Percentiles rank a stretch among this genome's conserved stretches.
Evolutionary conservation across 2,329 filamentous ascomycete genomes (phyloP).

Genomic region (Apiospora phragmitis): DNA sequence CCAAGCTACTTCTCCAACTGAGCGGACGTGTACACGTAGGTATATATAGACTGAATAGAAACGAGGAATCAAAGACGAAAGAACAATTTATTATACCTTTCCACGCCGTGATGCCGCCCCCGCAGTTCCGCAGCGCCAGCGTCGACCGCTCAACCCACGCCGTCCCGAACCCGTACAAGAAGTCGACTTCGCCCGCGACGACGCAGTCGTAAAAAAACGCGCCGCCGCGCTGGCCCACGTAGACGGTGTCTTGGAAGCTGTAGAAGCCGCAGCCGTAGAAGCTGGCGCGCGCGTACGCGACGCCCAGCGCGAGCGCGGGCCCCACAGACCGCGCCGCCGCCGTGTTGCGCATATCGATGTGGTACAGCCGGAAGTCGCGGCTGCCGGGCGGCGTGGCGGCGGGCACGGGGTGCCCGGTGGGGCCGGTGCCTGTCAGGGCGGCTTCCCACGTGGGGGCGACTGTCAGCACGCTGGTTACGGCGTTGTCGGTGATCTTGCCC

Average conservation of each 20-base stretch:
- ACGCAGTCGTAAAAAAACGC: slow-evolving; percentile 62
- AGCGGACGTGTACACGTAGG: no score
- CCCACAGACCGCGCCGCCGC: slow-evolving; percentile 51
- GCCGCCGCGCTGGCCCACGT: slow-evolving; percentile 66
- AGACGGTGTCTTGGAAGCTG: slow-evolving; percentile 69
- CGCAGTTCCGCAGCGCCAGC: slow-evolving; percentile 59
- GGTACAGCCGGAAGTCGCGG: slow-evolving; percentile 64
- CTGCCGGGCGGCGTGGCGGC: slow-evolving; percentile 63
- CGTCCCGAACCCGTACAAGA: slow-evolving; percentile 69
- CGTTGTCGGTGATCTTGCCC: slow-evolving; percentile 54
- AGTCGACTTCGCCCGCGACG: slow-evolving; percentile 67
- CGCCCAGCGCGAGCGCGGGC: slow-evolving; percentile 59
- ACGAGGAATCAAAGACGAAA: no score
- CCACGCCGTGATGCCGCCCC: slow-evolving; percentile 69
- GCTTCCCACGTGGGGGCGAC: slow-evolving; percentile 65
- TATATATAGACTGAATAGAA: no score
- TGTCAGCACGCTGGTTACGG: slow-evolving; percentile 61
- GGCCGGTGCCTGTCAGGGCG: slow-evolving; percentile 60
- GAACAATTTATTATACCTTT: no score
- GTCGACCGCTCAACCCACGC: slow-evolving; percentile 57
- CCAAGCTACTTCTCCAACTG: no score
- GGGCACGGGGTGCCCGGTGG: slow-evolving; percentile 62
- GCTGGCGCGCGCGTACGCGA: slow-evolving; percentile 64
- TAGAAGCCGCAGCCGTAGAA: slow-evolving; percentile 69
- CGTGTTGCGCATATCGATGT: slow-evolving; percentile 65